phyloP scores from a whole-genome alignment of 2,329 filamentous ascomycete species.

The Didymellaceae sp. region DNA sequence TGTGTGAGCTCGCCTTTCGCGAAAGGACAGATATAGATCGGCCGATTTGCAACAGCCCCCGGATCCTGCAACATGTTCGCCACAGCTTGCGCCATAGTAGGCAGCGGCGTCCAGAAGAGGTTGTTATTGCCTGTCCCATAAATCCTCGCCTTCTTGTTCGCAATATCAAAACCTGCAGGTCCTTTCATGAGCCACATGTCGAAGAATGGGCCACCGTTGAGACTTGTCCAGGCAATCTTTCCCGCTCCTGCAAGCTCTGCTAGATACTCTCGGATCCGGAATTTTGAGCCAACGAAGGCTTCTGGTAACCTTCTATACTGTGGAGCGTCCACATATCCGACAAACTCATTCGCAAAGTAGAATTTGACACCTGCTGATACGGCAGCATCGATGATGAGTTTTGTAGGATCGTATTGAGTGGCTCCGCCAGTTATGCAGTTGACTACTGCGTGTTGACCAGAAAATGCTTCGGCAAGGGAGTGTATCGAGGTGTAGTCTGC shows the following conservation, averaged over 20 bases:
- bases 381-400: conserved; percentile 46
- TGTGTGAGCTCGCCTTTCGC: conserved; percentile 31
- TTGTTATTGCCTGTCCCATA: conserved; percentile 42
- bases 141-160: conserved; percentile 38
- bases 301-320: conserved; percentile 39
- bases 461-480: conserved; percentile 51
- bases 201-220: conserved; percentile 48
- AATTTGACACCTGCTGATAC: conserved; percentile 42
- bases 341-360: conserved; percentile 46
- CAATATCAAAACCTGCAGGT: conserved; percentile 44
- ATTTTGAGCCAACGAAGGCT: conserved; percentile 34
- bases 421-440: conserved; percentile 54
- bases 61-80: conserved; percentile 42
- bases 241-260: conserved; percentile 28
- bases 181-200: conserved; percentile 51
- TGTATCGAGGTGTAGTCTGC: conserved; percentile 35
- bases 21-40: conserved; percentile 41
- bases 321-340: conserved; percentile 33
- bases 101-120: conserved; percentile 42
- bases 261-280: conserved; percentile 35
- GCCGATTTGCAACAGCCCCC: conserved; percentile 28
- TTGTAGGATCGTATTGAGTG: conserved; percentile 54
- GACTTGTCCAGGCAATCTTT: conserved; percentile 38
- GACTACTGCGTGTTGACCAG: conserved; percentile 63
- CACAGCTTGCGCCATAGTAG: conserved; percentile 33